phyloP scores from a whole-genome alignment of 495 filamentous ascomycete species.

The Aspergillus incahuasiensis region DNA sequence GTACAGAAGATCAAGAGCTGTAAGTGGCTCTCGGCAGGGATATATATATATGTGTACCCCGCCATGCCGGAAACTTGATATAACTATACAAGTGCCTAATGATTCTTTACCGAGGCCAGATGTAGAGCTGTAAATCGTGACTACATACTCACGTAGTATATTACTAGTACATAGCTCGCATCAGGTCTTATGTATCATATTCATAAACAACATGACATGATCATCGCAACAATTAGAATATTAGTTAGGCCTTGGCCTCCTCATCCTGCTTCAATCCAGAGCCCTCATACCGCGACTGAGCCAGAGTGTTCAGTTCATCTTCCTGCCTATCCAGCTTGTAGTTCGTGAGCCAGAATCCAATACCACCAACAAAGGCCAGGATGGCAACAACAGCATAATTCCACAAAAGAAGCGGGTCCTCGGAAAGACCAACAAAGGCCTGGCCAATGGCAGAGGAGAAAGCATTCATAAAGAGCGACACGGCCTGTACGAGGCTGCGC shows the following conservation, averaged over 20 bases:
- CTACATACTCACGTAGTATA: not conserved
- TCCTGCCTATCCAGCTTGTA: slow-evolving; percentile 57
- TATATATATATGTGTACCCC: no score
- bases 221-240: not conserved
- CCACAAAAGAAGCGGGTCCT: slow-evolving; percentile 62
- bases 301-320: slow-evolving; percentile 55
- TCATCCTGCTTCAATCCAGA: slow-evolving; percentile 12
- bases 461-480: slow-evolving; percentile 66
- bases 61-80: no score
- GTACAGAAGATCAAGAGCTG: no score
- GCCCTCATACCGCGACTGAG: slow-evolving; percentile 20
- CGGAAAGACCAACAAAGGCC: slow-evolving; percentile 59
- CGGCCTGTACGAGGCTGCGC: slow-evolving; percentile 64
- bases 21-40: no score
- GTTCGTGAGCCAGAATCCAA: slow-evolving; percentile 60
- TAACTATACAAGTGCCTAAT: no score
- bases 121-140: not conserved
- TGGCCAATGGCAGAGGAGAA: slow-evolving; percentile 65
- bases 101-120: not conserved
- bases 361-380: slow-evolving; percentile 53
- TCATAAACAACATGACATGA: slow-evolving; percentile 6
- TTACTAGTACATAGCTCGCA: not conserved
- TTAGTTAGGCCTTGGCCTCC: slow-evolving; percentile 11
- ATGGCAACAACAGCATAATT: slow-evolving; percentile 63
- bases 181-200: slow-evolving; percentile 3